Percentiles rank a stretch among this genome's conserved stretches.
Conservation (phyloP, 805 yeast genomes). For the Candida silvatica region DNA sequence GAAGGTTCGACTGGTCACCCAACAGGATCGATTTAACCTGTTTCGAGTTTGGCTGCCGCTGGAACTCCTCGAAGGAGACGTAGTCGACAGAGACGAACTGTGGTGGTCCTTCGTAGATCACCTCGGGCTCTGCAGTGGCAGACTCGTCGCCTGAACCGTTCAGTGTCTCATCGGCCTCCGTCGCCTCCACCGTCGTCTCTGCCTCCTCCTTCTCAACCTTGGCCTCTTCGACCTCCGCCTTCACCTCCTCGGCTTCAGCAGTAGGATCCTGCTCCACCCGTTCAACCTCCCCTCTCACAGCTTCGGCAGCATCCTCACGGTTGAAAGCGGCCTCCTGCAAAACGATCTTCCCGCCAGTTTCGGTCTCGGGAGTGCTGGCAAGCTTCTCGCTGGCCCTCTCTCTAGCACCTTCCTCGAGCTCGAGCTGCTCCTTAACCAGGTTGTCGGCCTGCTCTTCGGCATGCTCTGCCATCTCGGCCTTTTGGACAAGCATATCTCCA, state of each 20-base stretch:
- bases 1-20: conserved; percentile 48
- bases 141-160: conserved; percentile 1
- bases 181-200: conserved; percentile 3
- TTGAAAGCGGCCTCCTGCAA: too few species aligned
- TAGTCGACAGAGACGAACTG: conserved; percentile 51
- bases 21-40: conserved; percentile 37
- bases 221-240: not conserved
- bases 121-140: conserved; percentile 1
- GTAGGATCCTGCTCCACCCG: conserved; percentile 1
- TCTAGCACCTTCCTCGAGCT: not conserved
- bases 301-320: too few species aligned
- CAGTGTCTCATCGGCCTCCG: not conserved
- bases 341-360: too few species aligned
- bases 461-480: conserved; percentile 1
- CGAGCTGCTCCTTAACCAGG: conserved; percentile 1
- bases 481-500: conserved; percentile 4
- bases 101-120: conserved; percentile 55
- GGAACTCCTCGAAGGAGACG: conserved; percentile 44
- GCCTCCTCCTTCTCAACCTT: conserved; percentile 3
- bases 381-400: not conserved
- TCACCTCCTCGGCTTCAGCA: conserved; percentile 1
- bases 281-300: not conserved
- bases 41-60: conserved; percentile 19
- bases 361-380: too few species aligned
- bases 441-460: not conserved